Conservation (phyloP, 1,284 basidiomycete genomes). For the Spongispora temasekensis region DNA sequence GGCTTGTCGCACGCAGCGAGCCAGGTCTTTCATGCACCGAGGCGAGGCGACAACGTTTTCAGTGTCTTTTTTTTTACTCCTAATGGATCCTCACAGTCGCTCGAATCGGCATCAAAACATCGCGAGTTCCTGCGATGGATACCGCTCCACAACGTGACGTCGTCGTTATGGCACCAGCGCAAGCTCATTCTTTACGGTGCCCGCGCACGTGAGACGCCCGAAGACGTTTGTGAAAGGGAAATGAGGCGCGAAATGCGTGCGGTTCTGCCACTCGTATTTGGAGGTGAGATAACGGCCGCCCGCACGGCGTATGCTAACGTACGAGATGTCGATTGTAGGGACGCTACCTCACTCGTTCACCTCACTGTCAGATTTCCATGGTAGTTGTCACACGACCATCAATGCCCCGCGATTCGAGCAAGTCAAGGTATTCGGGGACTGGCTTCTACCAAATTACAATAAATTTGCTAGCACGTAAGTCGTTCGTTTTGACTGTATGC, state of each 20-base stretch:
- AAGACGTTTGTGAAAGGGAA: slow-evolving; percentile 64
- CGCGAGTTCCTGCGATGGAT: slow-evolving; percentile 67
- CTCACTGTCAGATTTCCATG: slow-evolving; percentile 44
- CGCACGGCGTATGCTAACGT: slow-evolving; percentile 4
- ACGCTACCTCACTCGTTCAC: slow-evolving; percentile 27
- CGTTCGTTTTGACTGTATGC: neutral
- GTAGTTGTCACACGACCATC: slow-evolving; percentile 47
- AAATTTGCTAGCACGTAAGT: slow-evolving; percentile 46
- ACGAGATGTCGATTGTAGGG: slow-evolving; percentile 30
- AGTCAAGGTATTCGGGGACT: slow-evolving; percentile 62
- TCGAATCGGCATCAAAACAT: slow-evolving; percentile 54
- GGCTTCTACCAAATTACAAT: slow-evolving; percentile 68
- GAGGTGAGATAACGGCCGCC: slow-evolving; percentile 43
- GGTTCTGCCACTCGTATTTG: slow-evolving; percentile 66
- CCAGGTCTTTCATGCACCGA: slow-evolving; percentile 55
- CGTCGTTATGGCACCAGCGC: slow-evolving; percentile 64
- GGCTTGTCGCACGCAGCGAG: slow-evolving; percentile 82
- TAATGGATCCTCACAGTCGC: slow-evolving; percentile 17
- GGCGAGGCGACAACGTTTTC: slow-evolving; percentile 35
- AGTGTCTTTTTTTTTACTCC: neutral
- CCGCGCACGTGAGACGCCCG: slow-evolving; percentile 63
- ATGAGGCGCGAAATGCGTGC: slow-evolving; percentile 69
- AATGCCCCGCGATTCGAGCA: slow-evolving; percentile 68
- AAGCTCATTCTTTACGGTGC: slow-evolving; percentile 68
- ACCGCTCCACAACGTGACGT: slow-evolving; percentile 57